phyloP scores from a whole-genome alignment of 2,329 filamentous ascomycete genomes.

The Cladosporium sp. region DNA sequence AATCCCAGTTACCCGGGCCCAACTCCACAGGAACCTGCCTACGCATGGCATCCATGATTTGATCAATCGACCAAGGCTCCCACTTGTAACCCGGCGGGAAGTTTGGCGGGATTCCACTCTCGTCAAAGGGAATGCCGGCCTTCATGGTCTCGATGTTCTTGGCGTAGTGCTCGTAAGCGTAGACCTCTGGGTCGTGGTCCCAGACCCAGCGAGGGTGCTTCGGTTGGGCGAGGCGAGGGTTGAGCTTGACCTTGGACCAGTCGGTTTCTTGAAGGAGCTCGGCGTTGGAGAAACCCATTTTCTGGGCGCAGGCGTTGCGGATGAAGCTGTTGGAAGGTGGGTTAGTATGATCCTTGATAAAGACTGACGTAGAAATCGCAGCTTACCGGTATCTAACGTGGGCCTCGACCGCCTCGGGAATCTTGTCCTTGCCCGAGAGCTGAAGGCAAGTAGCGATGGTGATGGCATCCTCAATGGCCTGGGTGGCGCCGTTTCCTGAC shows the following conservation, averaged over 20 bases:
- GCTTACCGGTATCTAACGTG: conserved; percentile 40
- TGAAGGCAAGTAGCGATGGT: conserved; percentile 44
- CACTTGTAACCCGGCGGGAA: conserved; percentile 35
- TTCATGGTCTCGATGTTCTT: conserved; percentile 39
- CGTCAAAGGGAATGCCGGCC: conserved; percentile 38
- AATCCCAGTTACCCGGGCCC: conserved; percentile 30
- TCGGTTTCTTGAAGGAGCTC: conserved; percentile 46
- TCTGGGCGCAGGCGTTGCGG: conserved; percentile 46
- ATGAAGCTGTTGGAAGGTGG: conserved; percentile 34
- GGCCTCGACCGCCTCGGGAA: conserved; percentile 34
- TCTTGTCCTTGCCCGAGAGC: conserved; percentile 38
- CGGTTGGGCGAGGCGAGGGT: conserved; percentile 40
- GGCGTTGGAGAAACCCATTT: conserved; percentile 44
- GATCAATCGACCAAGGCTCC: conserved; percentile 40
- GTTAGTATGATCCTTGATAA: conserved; percentile 11
- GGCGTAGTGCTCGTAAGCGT: conserved; percentile 41
- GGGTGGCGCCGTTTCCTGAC: conserved; percentile 39
- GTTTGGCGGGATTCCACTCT: conserved; percentile 41
- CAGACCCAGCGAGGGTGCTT: conserved; percentile 45
- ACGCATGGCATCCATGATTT: conserved; percentile 37
- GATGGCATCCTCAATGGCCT: conserved; percentile 46
- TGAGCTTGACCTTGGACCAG: conserved; percentile 45
- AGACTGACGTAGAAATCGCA: background rate
- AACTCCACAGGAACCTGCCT: conserved; percentile 33
- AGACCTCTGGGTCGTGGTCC: conserved; percentile 41